These are phyloP conservation scores for Skeletonema costatum DNA, from an alignment of 108 stramenopile species.

Conservation along the genomic window DNA sequence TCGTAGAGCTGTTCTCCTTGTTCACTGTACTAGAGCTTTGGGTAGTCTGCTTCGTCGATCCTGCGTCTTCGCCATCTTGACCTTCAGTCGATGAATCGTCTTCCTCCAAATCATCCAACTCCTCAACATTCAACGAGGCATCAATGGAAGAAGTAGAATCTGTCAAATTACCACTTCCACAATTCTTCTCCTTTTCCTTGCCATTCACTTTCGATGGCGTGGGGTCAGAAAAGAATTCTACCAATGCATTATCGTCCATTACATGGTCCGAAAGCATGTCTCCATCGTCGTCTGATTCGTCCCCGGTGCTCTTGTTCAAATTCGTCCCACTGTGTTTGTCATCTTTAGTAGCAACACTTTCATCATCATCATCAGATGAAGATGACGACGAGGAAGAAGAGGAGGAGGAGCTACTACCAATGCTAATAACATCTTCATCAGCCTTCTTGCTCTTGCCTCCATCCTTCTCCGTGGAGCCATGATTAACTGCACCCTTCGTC, in stretches of 20 bases:
- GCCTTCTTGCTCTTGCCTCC: neutral
- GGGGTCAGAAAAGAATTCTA: conserved; percentile 17
- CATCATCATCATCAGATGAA: neutral
- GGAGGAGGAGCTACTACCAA: conserved; percentile 5
- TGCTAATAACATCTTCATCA: neutral
- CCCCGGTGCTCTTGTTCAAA: neutral
- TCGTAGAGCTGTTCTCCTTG: neutral
- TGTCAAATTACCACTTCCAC: neutral
- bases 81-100: neutral
- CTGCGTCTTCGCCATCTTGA: neutral
- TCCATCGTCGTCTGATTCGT: neutral
- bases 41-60: neutral
- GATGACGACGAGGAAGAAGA: neutral
- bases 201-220: neutral
- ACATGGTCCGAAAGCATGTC: neutral
- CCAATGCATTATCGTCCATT: conserved; percentile 15
- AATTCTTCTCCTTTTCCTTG: neutral
- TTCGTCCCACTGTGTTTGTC: neutral
- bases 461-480: neutral
- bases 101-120: conserved; percentile 28
- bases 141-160: neutral
- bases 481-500: neutral
- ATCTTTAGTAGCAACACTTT: neutral
- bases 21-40: neutral
- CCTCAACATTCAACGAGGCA: conserved; percentile 25